Percentiles rank a stretch among this genome's conserved stretches.
These are phyloP conservation scores for Gonapodya sp. DNA, from an alignment of 192 early-diverging fungal genomes.

Conservation along the genomic window DNA sequence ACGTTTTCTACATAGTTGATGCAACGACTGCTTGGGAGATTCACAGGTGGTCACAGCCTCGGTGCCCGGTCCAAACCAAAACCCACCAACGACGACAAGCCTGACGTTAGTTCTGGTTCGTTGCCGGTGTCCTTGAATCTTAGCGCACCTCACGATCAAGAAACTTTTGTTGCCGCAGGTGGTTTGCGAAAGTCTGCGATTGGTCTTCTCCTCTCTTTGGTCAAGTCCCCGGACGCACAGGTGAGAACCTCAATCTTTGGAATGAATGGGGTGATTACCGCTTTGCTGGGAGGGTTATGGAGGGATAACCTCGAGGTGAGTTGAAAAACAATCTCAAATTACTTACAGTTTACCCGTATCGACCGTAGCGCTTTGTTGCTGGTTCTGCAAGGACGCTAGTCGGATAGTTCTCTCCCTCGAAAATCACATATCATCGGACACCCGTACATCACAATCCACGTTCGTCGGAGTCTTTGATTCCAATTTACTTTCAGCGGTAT, in stretches of 20 bases:
- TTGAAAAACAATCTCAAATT: background rate
- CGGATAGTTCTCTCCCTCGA: background rate
- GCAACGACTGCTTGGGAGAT: background rate
- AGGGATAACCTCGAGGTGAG: background rate
- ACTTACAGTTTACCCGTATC: background rate
- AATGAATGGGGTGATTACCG: background rate
- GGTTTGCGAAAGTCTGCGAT: background rate
- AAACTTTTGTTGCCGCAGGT: background rate
- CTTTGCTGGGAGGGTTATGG: background rate
- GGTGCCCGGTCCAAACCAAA: background rate
- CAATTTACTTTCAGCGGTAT: background rate
- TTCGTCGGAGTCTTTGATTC: background rate
- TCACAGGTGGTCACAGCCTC: background rate
- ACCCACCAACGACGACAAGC: background rate
- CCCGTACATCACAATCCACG: background rate
- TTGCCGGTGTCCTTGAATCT: too few relatives aligned
- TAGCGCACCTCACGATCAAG: background rate
- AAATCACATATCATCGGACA: background rate
- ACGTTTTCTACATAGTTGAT: background rate
- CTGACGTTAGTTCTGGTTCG: too few relatives aligned
- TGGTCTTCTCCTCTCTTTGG: background rate
- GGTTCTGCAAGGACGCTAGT: background rate
- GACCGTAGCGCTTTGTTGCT: background rate
- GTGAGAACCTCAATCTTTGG: background rate
- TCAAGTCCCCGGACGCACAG: background rate